Percentiles rank a stretch among this genome's conserved stretches.
phyloP scores from a whole-genome alignment of 2,329 filamentous ascomycete species.

The Diaporthe eres region DNA sequence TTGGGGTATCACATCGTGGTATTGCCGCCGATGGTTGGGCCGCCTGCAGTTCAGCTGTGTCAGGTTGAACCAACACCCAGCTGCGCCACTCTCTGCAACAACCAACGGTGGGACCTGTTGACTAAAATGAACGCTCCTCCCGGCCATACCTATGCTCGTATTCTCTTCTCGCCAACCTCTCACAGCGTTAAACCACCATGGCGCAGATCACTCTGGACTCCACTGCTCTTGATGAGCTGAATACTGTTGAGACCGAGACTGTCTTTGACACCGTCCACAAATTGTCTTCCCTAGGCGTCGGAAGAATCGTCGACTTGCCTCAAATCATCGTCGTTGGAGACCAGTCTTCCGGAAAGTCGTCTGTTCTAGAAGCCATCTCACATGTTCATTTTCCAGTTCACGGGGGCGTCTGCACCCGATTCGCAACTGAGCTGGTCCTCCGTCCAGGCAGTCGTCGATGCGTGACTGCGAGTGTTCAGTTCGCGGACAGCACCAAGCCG shows the following conservation, averaged over 20 bases:
- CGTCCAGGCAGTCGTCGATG: background rate
- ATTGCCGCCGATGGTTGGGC: background rate
- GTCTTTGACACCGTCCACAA: background rate
- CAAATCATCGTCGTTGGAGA: conserved; percentile 37
- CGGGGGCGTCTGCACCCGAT: conserved; percentile 26
- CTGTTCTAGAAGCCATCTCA: conserved; percentile 36
- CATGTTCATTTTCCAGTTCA: conserved; percentile 17
- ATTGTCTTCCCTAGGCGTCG: conserved; percentile 3
- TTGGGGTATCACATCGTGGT: background rate
- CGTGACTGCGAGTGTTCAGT: background rate
- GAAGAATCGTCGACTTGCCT: conserved; percentile 9
- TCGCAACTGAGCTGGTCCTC: conserved; percentile 32
- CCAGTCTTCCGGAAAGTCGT: conserved; percentile 31
- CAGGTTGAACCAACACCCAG: background rate
- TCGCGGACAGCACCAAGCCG: background rate
- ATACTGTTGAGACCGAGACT: background rate
- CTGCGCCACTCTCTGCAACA: background rate
- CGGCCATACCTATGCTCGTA: background rate
- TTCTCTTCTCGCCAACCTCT: background rate
- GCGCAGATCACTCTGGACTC: background rate
- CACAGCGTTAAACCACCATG: background rate
- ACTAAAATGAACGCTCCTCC: background rate
- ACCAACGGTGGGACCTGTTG: background rate
- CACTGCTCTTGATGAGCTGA: background rate
- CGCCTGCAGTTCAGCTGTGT: background rate